phyloP scores from a whole-genome alignment of 2,329 filamentous ascomycete genomes.

The Fusarium newnesense region DNA sequence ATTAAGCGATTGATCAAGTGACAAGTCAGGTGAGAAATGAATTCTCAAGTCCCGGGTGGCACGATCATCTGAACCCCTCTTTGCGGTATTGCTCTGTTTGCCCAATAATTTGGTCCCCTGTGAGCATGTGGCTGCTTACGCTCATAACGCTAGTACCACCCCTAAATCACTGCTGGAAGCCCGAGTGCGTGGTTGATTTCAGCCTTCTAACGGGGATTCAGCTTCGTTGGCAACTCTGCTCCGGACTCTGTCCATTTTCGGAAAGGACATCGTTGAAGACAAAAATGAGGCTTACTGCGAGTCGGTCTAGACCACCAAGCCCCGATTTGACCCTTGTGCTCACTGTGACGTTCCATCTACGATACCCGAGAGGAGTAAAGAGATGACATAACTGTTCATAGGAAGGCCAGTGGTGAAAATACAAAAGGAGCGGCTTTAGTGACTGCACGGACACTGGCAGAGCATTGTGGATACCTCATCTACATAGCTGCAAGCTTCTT shows the following conservation, averaged over 20 bases:
- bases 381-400: not conserved
- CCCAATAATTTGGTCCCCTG: not conserved
- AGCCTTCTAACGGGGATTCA: not conserved
- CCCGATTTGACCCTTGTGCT: not conserved
- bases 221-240: not conserved
- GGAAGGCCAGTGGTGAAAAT: rapidly evolving
- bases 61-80: not conserved
- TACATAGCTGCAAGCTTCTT: not conserved
- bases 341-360: no score
- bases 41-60: not conserved
- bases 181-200: not conserved
- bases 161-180: no score
- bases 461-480: not conserved
- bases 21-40: not conserved
- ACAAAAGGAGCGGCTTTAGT: not conserved
- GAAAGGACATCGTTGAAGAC: no score
- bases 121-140: not conserved
- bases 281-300: no score
- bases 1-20: no score
- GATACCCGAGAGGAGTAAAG: not conserved
- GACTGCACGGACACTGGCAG: not conserved
- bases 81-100: not conserved
- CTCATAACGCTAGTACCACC: not conserved
- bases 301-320: no score
- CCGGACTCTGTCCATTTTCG: no score